phyloP scores from a whole-genome alignment of 768 basidiomycete genomes.

The Trametes cubensis region DNA sequence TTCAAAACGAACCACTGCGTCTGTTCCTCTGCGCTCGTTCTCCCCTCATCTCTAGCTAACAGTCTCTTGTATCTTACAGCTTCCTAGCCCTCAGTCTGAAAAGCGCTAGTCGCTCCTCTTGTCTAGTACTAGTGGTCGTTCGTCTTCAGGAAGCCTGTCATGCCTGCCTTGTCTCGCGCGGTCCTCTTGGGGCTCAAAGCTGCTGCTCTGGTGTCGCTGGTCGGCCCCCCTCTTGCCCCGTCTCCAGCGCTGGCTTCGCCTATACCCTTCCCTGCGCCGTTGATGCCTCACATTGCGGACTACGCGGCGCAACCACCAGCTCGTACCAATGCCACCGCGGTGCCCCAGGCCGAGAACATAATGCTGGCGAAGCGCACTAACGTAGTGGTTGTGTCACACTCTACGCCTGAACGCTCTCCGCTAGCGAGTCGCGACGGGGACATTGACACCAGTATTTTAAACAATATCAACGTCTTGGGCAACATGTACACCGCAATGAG shows the following conservation, averaged over 20 bases:
- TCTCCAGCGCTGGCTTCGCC: conserved; percentile 32
- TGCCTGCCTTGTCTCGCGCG: conserved; percentile 43
- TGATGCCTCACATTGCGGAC: conserved; percentile 23
- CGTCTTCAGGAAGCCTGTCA: conserved; percentile 23
- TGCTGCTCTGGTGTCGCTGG: conserved; percentile 41
- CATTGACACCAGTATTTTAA: conserved; percentile 9
- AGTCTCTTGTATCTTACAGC: conserved; percentile 21
- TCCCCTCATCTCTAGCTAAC: conserved; percentile 22
- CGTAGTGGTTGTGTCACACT: conserved; percentile 13
- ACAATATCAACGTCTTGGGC: conserved; percentile 33
- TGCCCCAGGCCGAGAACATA: conserved; percentile 1
- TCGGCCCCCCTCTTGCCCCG: conserved; percentile 31
- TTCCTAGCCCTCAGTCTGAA: conserved; percentile 20
- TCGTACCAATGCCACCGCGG: conserved; percentile 10
- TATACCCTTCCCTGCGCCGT: conserved; percentile 28
- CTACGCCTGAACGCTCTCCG: conserved; percentile 2
- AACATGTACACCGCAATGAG: conserved; percentile 28
- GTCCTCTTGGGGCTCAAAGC: conserved; percentile 45
- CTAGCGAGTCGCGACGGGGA: conserved; percentile 8
- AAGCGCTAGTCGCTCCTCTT: conserved; percentile 25
- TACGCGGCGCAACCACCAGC: conserved; percentile 26
- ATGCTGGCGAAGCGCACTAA: neutral
- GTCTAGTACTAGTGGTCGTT: conserved; percentile 4
- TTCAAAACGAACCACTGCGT: conserved; percentile 18
- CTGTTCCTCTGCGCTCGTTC: conserved; percentile 27